Conservation (phyloP, 352 stramenopile genomes). For the Globisporangium parvum region DNA sequence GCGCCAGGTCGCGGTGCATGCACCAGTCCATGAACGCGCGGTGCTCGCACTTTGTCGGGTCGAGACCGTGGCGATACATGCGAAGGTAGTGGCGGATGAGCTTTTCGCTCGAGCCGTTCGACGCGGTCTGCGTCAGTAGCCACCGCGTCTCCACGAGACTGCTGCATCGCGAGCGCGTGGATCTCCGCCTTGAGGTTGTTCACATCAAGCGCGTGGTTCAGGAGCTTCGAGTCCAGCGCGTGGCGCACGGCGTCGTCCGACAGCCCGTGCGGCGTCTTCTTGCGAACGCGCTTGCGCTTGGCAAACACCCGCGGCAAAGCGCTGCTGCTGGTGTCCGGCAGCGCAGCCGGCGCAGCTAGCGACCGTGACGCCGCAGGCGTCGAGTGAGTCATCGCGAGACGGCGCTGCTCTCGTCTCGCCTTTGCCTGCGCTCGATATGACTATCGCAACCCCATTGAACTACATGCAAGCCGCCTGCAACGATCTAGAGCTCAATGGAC, state of each 20-base stretch:
- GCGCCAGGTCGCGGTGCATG: slow-evolving; percentile 3
- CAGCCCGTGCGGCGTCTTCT: slow-evolving; percentile 5
- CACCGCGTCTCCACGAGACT: slow-evolving; percentile 1
- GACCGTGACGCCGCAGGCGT: no score
- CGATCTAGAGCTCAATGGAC: no score
- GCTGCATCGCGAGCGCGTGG: slow-evolving; percentile 1
- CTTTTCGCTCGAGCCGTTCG: slow-evolving; percentile 7
- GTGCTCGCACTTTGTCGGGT: neutral
- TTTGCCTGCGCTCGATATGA: no score
- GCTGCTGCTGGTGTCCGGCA: neutral
- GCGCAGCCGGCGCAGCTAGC: neutral
- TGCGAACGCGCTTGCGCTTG: slow-evolving; percentile 5
- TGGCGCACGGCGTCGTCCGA: neutral
- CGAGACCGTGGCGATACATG: slow-evolving; percentile 8
- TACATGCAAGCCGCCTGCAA: no score
- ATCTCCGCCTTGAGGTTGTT: slow-evolving; percentile 28
- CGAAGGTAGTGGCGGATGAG: slow-evolving; percentile 13
- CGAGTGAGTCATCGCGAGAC: no score
- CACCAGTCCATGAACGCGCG: slow-evolving; percentile 4
- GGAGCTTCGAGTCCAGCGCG: slow-evolving; percentile 4
- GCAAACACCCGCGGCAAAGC: neutral
- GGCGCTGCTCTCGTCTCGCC: no score
- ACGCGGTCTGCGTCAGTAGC: slow-evolving; percentile 1
- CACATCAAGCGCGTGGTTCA: slow-evolving; percentile 29
- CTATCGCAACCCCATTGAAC: no score